A percentile compares a stretch with the other conserved stretches of the same genome.
Evolutionary conservation across 1,284 basidiomycete genomes (phyloP).

Genomic region (Sanghuangporus sanghuang): DNA sequence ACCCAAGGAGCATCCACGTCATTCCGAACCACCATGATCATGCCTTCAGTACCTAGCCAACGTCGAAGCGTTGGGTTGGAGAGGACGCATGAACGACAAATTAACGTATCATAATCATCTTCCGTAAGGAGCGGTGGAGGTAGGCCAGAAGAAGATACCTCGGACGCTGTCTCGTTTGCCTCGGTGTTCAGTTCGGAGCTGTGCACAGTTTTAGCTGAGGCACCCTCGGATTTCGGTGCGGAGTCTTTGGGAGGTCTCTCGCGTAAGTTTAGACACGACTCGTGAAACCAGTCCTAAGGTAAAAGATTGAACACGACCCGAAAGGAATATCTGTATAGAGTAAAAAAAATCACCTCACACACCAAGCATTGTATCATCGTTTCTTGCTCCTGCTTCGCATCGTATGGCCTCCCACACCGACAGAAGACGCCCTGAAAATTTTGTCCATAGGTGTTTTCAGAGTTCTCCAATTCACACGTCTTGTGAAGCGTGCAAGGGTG

Average conservation of each 20-base stretch:
- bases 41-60: slow-evolving; percentile 61
- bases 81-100: slow-evolving; percentile 62
- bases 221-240: slow-evolving; percentile 30
- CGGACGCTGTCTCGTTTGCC: slow-evolving; percentile 39
- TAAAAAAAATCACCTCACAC: slow-evolving; percentile 58
- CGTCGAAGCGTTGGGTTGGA: slow-evolving; percentile 46
- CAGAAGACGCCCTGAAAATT: slow-evolving; percentile 70
- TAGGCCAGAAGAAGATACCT: slow-evolving; percentile 55
- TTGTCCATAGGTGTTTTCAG: slow-evolving; percentile 57
- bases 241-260: slow-evolving; percentile 50
- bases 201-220: slow-evolving; percentile 6
- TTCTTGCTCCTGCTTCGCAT: slow-evolving; percentile 64
- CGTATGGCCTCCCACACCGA: slow-evolving; percentile 63
- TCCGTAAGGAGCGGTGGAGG: slow-evolving; percentile 61
- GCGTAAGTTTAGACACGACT: slow-evolving; percentile 75
- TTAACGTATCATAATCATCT: slow-evolving; percentile 63
- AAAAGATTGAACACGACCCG: background rate
- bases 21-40: slow-evolving; percentile 57
- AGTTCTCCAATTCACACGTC: slow-evolving; percentile 47
- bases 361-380: slow-evolving; percentile 82
- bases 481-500: slow-evolving; percentile 61
- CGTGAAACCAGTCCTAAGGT: slow-evolving; percentile 77
- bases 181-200: slow-evolving; percentile 18
- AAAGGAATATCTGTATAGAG: slow-evolving; percentile 8
- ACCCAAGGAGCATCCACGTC: slow-evolving; percentile 42